phyloP scores from a whole-genome alignment of 2,329 filamentous ascomycete genomes.

The Magnaporthiopsis incrustans region DNA sequence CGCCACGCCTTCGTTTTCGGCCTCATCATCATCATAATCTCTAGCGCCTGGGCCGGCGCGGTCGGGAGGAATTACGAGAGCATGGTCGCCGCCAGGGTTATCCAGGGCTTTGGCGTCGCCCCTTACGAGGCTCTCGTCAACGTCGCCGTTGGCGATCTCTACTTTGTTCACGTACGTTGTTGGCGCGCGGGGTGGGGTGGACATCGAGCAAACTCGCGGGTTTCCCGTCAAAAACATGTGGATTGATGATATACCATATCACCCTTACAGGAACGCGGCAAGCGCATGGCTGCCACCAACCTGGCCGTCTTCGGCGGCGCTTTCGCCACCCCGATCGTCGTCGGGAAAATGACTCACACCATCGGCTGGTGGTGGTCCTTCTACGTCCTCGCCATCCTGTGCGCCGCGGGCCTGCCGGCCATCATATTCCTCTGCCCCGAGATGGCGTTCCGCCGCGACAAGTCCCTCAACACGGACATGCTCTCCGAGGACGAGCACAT shows the following conservation, averaged over 20 bases:
- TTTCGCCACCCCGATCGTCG: conserved; percentile 74
- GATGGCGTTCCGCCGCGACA: conserved; percentile 65
- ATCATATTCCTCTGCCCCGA: conserved; percentile 78
- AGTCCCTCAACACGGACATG: conserved; percentile 62
- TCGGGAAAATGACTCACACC: conserved; percentile 71
- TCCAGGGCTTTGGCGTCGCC: conserved; percentile 80
- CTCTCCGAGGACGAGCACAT: conserved; percentile 14
- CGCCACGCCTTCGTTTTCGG: conserved; percentile 79
- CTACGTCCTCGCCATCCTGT: conserved; percentile 80
- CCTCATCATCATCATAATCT: conserved; percentile 62
- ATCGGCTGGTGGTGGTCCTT: conserved; percentile 86
- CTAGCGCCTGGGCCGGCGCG: conserved; percentile 70
- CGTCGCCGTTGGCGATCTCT: conserved; percentile 80
- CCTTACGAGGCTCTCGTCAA: conserved; percentile 90
- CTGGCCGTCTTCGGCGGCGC: conserved; percentile 48
- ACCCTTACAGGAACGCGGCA: conserved; percentile 43
- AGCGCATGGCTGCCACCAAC: conserved; percentile 75
- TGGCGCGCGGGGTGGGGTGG: too few relatives aligned
- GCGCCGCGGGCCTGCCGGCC: conserved; percentile 58
- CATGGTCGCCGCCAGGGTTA: conserved; percentile 68
- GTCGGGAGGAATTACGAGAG: conserved; percentile 60
- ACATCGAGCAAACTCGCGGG: too few relatives aligned
- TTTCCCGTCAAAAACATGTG: neutral
- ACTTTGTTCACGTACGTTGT: conserved; percentile 60
- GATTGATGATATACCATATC: neutral